Percentiles rank a stretch among this genome's conserved stretches.
Conservation (phyloP, 2,329 filamentous ascomycete genomes). For the Penicillium janthinellum region DNA sequence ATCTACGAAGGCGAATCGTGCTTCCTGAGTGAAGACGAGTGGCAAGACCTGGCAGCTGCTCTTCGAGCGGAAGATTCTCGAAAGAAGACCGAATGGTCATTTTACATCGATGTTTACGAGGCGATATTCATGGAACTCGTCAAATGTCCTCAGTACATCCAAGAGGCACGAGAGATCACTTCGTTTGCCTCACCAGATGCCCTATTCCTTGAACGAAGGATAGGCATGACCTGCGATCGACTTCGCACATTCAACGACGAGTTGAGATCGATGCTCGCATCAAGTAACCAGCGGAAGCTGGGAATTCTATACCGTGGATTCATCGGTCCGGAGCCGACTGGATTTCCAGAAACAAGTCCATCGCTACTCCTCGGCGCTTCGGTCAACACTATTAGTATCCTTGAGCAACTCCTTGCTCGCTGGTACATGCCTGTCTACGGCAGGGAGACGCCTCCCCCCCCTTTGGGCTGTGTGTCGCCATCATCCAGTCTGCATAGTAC, state of each 20-base stretch:
- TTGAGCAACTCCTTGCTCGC: conserved; percentile 1
- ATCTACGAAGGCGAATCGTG: conserved; percentile 8
- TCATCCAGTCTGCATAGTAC: not conserved
- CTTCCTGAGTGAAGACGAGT: conserved; percentile 6
- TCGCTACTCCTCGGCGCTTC: conserved; percentile 7
- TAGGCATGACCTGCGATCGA: conserved; percentile 1
- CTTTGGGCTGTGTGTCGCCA: not conserved
- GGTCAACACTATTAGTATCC: conserved; percentile 3
- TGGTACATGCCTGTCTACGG: not conserved
- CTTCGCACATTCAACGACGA: conserved; percentile 3
- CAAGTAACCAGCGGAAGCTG: conserved; percentile 6
- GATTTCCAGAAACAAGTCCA: conserved; percentile 9
- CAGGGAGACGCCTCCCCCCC: not conserved
- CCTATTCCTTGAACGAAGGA: not conserved
- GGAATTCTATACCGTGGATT: conserved; percentile 2
- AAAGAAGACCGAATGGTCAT: conserved; percentile 9
- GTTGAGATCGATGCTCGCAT: conserved; percentile 8
- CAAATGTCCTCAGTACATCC: conserved; percentile 7
- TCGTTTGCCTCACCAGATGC: not conserved
- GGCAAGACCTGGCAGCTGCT: conserved; percentile 5
- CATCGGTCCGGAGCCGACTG: conserved; percentile 7
- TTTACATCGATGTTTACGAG: conserved; percentile 10
- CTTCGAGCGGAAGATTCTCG: conserved; percentile 11
- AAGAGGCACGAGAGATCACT: conserved; percentile 8
- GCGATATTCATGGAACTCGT: conserved; percentile 12